phyloP scores from a whole-genome alignment of 140 eudicot genomes.

The Stevia rebaudiana region DNA sequence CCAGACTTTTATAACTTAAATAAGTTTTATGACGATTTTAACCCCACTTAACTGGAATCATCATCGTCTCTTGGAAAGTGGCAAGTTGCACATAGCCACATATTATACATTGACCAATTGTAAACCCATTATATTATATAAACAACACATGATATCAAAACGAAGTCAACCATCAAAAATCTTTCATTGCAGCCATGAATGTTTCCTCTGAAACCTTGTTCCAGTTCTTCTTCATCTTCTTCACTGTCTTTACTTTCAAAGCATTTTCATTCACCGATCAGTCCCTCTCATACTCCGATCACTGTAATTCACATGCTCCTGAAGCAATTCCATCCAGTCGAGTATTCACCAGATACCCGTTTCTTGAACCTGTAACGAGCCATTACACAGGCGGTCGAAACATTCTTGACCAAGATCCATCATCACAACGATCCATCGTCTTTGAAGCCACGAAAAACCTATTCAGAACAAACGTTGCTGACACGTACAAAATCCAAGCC shows the following conservation, averaged over 20 bases:
- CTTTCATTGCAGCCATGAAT: constrained; percentile 30
- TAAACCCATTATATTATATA: constrained; percentile 2
- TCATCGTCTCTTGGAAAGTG: constrained; percentile 15
- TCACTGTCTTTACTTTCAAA: constrained; percentile 11
- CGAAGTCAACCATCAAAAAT: constrained; percentile 22
- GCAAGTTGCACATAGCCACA: not conserved
- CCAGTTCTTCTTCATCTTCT: constrained; percentile 15
- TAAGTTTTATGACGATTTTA: no score
- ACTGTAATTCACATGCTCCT: constrained; percentile 46
- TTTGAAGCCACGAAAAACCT: constrained; percentile 24
- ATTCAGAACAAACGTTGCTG: constrained; percentile 22
- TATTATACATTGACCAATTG: not conserved
- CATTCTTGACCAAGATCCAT: constrained; percentile 29
- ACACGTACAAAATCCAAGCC: constrained; percentile 41
- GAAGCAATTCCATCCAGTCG: constrained; percentile 36
- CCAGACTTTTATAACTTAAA: no score
- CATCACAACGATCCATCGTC: constrained; percentile 9
- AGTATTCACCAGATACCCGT: constrained; percentile 13
- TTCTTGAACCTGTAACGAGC: constrained; percentile 21
- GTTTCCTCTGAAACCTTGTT: not conserved
- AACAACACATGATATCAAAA: not conserved
- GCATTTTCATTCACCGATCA: not conserved
- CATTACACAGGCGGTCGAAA: constrained; percentile 43
- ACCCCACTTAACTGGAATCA: no score
- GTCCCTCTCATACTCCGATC: constrained; percentile 39